A percentile compares a stretch with the other conserved stretches of the same genome.
These are phyloP conservation scores for Rickenella mellea DNA, from an alignment of 768 basidiomycete species.

Conservation along the genomic window DNA sequence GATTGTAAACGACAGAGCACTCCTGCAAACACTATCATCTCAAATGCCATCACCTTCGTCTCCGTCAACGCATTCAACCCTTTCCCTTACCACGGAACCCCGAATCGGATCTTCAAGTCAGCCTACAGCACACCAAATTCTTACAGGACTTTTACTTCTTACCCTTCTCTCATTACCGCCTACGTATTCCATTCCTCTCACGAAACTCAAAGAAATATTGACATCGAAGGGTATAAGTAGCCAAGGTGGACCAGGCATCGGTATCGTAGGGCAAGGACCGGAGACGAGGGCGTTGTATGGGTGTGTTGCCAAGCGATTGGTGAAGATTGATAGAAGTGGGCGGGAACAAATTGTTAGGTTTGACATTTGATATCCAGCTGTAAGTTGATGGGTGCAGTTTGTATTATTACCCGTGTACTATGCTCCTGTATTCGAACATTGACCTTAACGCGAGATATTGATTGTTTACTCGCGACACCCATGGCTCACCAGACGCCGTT, in stretches of 20 bases:
- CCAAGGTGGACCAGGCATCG: background rate
- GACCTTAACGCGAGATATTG: too few species aligned
- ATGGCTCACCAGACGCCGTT: too few species aligned
- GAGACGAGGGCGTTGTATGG: slow-evolving; percentile 55
- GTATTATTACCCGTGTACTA: too few species aligned
- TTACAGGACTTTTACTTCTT: slow-evolving; percentile 59
- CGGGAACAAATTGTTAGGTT: slow-evolving; percentile 72
- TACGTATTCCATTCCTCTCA: slow-evolving; percentile 48
- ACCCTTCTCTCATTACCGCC: slow-evolving; percentile 45
- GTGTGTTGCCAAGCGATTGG: slow-evolving; percentile 72
- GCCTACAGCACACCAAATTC: slow-evolving; percentile 58
- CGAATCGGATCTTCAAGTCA: slow-evolving; percentile 15
- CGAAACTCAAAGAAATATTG: slow-evolving; percentile 51
- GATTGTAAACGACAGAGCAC: slow-evolving; percentile 27
- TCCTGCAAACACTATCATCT: slow-evolving; percentile 46
- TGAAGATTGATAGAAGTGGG: slow-evolving; percentile 68
- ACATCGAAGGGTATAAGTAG: slow-evolving; percentile 29
- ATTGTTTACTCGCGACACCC: too few species aligned
- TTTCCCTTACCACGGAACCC: slow-evolving; percentile 29
- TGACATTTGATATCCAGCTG: slow-evolving; percentile 31
- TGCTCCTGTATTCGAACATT: too few species aligned
- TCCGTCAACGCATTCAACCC: slow-evolving; percentile 45
- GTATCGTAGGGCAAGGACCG: slow-evolving; percentile 31
- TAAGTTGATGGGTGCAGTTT: background rate
- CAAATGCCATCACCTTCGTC: slow-evolving; percentile 44